Evolutionary conservation across 805 yeast genomes (phyloP), one percentile per base, ranked within the genome.

Genomic region (Candida loeiensis): DNA sequence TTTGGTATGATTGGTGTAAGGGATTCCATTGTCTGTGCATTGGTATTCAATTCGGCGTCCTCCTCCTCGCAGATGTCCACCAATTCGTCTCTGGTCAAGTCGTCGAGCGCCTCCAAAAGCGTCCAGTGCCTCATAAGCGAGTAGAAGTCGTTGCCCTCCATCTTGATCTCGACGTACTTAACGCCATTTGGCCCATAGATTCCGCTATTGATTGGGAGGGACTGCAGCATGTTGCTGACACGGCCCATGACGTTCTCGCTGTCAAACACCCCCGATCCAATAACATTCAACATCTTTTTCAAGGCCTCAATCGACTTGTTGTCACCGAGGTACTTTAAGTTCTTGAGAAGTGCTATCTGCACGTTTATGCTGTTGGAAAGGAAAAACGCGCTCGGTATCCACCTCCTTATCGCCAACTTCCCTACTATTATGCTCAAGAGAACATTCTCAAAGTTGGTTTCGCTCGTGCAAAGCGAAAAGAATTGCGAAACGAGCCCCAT

Each of bases 51-150:
- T 13, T 26, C 29, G 13, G 21, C 14, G 7, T 36, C 25, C 4
- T 45, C 27, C 19, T 46, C 40, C 11, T 44, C 24, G n/a, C 40
- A 43, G 6, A 47, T 13, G 37, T 36, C 13, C 15, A 50, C 50
- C 44, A 66, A 53, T 37, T 58, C 64, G n/a, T 44, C 47, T 16
- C 58, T 39, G 37, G 57, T 64, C 38, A 67, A 50, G 43, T 61
- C 59, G 41, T 64, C 56, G 12, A 60, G 45, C 11, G 67, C 50
- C 29, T 61, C 70, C 39, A 65, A 44, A 4, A 66, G 36, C 48
- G 73, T 59, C 71, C 71, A 68, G 26, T 54, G 47, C n/a, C 55
- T 49, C 2, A 68, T 27, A 3, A 62, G 41, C 1, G 49, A 56
- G 42, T 58, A 67, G 22, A 56, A 49, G 39, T 59, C 51, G 9